Percentiles rank a stretch among this genome's conserved stretches.
Evolutionary conservation across 495 filamentous ascomycete genomes (phyloP).

Genomic region (Neurospora hispaniola): DNA sequence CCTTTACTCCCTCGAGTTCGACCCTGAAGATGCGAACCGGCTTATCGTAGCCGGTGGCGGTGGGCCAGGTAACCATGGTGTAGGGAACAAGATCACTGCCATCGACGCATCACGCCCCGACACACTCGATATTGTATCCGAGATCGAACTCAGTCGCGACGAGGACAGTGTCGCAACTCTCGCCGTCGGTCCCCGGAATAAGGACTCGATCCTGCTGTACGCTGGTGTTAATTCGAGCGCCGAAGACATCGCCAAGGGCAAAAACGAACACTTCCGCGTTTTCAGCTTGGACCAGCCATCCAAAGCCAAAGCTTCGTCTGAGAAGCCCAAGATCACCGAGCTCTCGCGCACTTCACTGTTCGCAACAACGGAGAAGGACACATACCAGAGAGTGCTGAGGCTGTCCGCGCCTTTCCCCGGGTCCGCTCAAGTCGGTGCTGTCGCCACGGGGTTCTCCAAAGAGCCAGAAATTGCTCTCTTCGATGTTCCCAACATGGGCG

Average conservation of each 20-base stretch:
- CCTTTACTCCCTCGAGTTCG: slow-evolving; percentile 83
- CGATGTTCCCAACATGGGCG: slow-evolving; percentile 45
- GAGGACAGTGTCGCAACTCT: slow-evolving; percentile 89
- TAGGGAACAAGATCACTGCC: slow-evolving; percentile 79
- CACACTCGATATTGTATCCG: slow-evolving; percentile 53
- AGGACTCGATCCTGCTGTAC: slow-evolving; percentile 50
- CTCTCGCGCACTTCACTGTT: slow-evolving; percentile 54
- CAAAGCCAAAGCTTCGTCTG: slow-evolving; percentile 26
- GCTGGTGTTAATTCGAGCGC: slow-evolving; percentile 82
- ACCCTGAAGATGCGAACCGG: slow-evolving; percentile 61
- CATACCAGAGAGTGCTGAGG: slow-evolving; percentile 69
- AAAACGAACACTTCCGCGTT: slow-evolving; percentile 81
- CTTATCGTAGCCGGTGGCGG: slow-evolving; percentile 87
- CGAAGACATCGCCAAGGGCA: slow-evolving; percentile 56
- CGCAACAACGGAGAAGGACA: slow-evolving; percentile 35
- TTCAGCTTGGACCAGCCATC: slow-evolving; percentile 50
- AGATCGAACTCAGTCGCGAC: slow-evolving; percentile 71
- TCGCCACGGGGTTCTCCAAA: slow-evolving; percentile 62
- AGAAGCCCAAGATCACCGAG: slow-evolving; percentile 39
- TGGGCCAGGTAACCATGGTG: slow-evolving; percentile 73
- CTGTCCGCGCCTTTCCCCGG: slow-evolving; percentile 51
- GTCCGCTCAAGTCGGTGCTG: slow-evolving; percentile 53
- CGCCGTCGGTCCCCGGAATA: slow-evolving; percentile 48
- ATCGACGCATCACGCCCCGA: slow-evolving; percentile 53
- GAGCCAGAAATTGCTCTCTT: slow-evolving; percentile 71